Conservation (phyloP, 1,139 yeast genomes). For the Magnusiomyces ingens region DNA sequence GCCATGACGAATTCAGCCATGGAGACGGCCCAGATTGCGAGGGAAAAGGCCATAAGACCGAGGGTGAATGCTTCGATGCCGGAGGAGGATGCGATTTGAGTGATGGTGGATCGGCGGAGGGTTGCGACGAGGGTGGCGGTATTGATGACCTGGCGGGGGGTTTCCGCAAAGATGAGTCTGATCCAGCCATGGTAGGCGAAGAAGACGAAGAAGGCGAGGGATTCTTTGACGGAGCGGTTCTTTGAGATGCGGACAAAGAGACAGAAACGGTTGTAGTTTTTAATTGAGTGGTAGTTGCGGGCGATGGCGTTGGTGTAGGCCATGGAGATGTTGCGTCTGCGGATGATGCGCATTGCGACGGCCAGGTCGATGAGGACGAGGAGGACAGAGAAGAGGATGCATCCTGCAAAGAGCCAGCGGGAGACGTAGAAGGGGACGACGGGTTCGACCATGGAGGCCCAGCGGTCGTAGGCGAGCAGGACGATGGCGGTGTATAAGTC, state of each 20-base stretch:
- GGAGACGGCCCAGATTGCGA: constrained; percentile 68
- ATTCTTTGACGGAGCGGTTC: constrained; percentile 56
- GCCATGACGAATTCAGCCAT: constrained; percentile 56
- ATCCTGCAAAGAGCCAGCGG: constrained; percentile 78
- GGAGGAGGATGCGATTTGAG: constrained; percentile 51
- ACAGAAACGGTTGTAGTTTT: constrained; percentile 61
- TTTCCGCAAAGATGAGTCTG: constrained; percentile 63
- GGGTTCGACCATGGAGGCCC: constrained; percentile 56
- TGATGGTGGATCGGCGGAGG: constrained; percentile 31
- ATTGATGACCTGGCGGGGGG: constrained; percentile 85
- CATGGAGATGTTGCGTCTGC: constrained; percentile 59
- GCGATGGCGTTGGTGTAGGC: constrained; percentile 66
- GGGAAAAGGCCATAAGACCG: constrained; percentile 69
- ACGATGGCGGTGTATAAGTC: constrained; percentile 78
- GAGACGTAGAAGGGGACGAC: constrained; percentile 57
- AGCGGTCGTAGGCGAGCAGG: constrained; percentile 64
- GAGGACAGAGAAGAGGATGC: constrained; percentile 68
- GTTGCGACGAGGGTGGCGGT: constrained; percentile 52
- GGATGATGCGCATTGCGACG: constrained; percentile 52
- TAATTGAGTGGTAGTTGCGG: constrained; percentile 49
- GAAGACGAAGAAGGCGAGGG: constrained; percentile 60
- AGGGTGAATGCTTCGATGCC: constrained; percentile 61
- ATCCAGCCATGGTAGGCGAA: constrained; percentile 61
- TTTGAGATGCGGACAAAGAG: constrained; percentile 62
- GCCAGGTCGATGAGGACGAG: constrained; percentile 52